phyloP scores from a whole-genome alignment of 2,329 filamentous ascomycete genomes.

The Xylariaceae sp. region DNA sequence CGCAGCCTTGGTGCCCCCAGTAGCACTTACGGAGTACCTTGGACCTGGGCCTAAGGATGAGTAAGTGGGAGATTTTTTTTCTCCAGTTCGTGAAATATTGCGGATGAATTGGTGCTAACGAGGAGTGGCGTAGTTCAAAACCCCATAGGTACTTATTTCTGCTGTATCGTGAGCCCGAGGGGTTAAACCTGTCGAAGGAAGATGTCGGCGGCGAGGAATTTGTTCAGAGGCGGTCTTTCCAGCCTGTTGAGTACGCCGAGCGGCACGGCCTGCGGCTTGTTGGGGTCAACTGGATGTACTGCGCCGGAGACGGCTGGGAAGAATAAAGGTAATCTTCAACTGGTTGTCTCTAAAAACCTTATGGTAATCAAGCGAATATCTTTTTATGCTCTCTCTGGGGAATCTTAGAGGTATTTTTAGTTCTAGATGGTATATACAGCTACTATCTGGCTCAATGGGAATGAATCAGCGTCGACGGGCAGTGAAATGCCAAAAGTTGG shows the following conservation, averaged over 20 bases:
- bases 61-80: conserved; percentile 40
- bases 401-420: too few relatives aligned
- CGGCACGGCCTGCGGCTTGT: conserved; percentile 48
- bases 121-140: conserved; percentile 47
- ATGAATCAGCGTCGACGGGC: too few relatives aligned
- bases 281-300: conserved; percentile 53
- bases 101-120: conserved; percentile 2
- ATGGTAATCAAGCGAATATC: too few relatives aligned
- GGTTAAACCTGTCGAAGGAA: conserved; percentile 44
- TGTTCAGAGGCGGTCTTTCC: conserved; percentile 51
- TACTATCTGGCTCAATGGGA: too few relatives aligned
- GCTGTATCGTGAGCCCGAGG: conserved; percentile 49
- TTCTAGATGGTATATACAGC: too few relatives aligned
- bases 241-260: conserved; percentile 46
- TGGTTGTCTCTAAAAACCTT: too few relatives aligned
- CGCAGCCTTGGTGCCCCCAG: conserved; percentile 1
- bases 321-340: too few relatives aligned
- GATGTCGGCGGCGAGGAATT: conserved; percentile 56
- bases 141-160: conserved; percentile 56
- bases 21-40: conserved; percentile 49
- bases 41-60: conserved; percentile 54
- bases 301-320: conserved; percentile 52
- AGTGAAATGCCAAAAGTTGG: too few relatives aligned
- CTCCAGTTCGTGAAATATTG: not conserved
- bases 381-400: too few relatives aligned